Percentiles rank a stretch among this genome's conserved stretches.
Conservation (phyloP, 1,139 yeast species). For the Hansenula anomala region DNA sequence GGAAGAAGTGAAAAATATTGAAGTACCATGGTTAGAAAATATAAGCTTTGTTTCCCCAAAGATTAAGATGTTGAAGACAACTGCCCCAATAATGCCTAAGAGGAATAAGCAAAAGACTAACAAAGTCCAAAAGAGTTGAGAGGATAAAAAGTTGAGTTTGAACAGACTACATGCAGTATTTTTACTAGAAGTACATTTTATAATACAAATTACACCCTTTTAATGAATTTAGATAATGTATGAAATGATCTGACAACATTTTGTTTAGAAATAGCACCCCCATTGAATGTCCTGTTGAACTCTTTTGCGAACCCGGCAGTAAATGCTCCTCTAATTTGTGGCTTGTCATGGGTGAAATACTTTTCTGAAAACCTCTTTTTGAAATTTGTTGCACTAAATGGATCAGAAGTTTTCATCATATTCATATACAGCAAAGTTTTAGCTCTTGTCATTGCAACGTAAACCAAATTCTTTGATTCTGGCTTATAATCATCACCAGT, state of each 20-base stretch:
- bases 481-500: slow-evolving; percentile 9
- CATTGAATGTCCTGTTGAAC: too few relatives aligned
- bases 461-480: slow-evolving; percentile 37
- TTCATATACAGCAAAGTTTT: slow-evolving; percentile 43
- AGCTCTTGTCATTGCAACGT: slow-evolving; percentile 68
- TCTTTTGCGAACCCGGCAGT: slow-evolving; percentile 1
- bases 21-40: slow-evolving; percentile 42
- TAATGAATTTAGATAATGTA: too few relatives aligned
- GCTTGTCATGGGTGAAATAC: slow-evolving; percentile 1
- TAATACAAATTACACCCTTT: too few relatives aligned
- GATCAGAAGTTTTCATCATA: slow-evolving; percentile 6
- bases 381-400: background rate
- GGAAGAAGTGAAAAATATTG: slow-evolving; percentile 29
- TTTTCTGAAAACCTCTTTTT: background rate
- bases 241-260: slow-evolving; percentile 3
- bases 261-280: too few relatives aligned
- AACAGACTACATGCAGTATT: too few relatives aligned
- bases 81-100: slow-evolving; percentile 30
- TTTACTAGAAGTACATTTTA: too few relatives aligned
- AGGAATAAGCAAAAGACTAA: slow-evolving; percentile 22
- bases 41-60: slow-evolving; percentile 29
- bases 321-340: background rate
- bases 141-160: too few relatives aligned
- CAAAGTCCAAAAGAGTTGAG: background rate
- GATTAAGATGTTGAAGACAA: slow-evolving; percentile 33